Evolutionary conservation across 139 green algal species (phyloP).

Genomic region (Asterochloris sp.): DNA sequence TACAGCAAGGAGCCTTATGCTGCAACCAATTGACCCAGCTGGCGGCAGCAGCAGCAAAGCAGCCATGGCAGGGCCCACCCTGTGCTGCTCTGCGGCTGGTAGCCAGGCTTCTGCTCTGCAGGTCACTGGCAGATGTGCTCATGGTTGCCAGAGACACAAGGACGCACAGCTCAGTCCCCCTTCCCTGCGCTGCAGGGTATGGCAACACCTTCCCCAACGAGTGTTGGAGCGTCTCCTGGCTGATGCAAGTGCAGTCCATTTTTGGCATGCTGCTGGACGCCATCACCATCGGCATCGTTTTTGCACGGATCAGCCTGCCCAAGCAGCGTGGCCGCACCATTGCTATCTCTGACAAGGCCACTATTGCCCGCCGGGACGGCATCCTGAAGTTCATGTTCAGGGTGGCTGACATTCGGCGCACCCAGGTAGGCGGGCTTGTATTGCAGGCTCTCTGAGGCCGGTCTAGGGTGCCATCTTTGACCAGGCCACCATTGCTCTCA

Average conservation of each 20-base stretch:
- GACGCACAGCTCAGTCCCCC: background rate
- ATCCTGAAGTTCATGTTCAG: slow-evolving; percentile 93
- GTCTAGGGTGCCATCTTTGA: no score
- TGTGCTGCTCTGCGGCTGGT: background rate
- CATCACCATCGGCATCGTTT: slow-evolving; percentile 76
- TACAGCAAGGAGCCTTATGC: no score
- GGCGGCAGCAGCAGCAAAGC: background rate
- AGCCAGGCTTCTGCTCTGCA: background rate
- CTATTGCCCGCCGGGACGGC: slow-evolving; percentile 75
- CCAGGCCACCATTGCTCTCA: no score
- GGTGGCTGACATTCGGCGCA: slow-evolving; percentile 68
- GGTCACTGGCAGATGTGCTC: background rate
- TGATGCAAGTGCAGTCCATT: slow-evolving; percentile 72
- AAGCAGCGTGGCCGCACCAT: slow-evolving; percentile 80
- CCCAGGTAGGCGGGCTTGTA: background rate
- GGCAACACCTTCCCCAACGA: slow-evolving; percentile 64
- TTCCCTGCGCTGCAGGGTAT: slow-evolving; percentile 45
- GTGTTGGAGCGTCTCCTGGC: slow-evolving; percentile 59
- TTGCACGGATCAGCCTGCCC: slow-evolving; percentile 75
- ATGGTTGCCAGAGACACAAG: background rate
- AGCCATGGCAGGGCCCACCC: background rate
- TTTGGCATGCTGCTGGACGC: slow-evolving; percentile 64
- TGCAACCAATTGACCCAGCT: background rate
- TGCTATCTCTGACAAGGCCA: slow-evolving; percentile 75
- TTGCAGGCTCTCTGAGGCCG: no score